A percentile compares a stretch with the other conserved stretches of the same genome.
phyloP scores from a whole-genome alignment of 768 basidiomycete species.

The Russula emetica region DNA sequence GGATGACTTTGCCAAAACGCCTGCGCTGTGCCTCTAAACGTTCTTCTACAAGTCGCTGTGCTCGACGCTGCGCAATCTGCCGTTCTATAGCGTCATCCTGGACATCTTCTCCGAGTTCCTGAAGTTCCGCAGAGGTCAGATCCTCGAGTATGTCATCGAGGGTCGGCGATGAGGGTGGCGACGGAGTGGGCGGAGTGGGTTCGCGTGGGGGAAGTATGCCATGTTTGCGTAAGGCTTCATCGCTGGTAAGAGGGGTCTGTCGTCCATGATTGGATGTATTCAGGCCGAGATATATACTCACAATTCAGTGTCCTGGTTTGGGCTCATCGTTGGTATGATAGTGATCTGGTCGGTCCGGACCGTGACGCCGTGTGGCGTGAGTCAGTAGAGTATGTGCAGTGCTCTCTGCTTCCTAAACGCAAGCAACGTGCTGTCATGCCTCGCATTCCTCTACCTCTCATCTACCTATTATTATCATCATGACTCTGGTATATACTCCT shows the following conservation, averaged over 20 bases:
- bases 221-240: constrained; percentile 88
- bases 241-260: constrained; percentile 46
- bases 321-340: constrained; percentile 45
- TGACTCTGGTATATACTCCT: constrained; percentile 11
- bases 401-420: neutral
- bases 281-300: constrained; percentile 39
- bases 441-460: neutral
- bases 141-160: constrained; percentile 65
- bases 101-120: constrained; percentile 67
- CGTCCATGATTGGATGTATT: constrained; percentile 10
- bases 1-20: constrained; percentile 79
- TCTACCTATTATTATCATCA: neutral
- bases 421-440: constrained; percentile 1
- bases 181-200: constrained; percentile 66
- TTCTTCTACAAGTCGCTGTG: constrained; percentile 62
- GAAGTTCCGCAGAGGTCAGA: constrained; percentile 57
- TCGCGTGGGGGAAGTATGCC: constrained; percentile 82
- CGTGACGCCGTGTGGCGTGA: neutral
- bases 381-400: neutral
- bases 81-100: constrained; percentile 73
- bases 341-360: neutral
- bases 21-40: constrained; percentile 52
- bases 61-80: constrained; percentile 59
- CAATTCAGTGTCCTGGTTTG: constrained; percentile 97
- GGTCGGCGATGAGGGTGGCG: constrained; percentile 72